A percentile compares a stretch with the other conserved stretches of the same genome.
Evolutionary conservation across 2,329 filamentous ascomycete species (phyloP).

Genomic region (Claviceps purpurea): DNA sequence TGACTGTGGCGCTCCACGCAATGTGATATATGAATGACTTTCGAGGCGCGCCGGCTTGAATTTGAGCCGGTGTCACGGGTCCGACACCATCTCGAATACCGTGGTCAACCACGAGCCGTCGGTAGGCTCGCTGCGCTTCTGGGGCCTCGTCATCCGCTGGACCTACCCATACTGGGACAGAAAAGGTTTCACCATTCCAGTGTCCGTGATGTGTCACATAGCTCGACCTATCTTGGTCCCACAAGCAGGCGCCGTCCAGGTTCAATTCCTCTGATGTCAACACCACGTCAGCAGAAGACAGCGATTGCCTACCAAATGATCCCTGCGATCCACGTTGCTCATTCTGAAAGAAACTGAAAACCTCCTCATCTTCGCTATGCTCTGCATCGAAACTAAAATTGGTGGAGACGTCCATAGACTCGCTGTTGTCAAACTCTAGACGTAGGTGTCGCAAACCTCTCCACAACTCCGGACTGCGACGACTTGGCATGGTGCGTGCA

Average conservation of each 20-base stretch:
- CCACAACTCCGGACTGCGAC: conserved; percentile 30
- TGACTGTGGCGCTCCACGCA: conserved; percentile 38
- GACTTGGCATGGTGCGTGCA: conserved; percentile 9
- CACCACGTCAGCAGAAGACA: background rate
- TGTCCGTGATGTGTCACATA: conserved; percentile 12
- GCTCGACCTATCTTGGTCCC: conserved; percentile 10
- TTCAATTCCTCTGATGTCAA: conserved; percentile 5
- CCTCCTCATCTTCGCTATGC: conserved; percentile 18
- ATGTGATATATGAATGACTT: conserved; percentile 32
- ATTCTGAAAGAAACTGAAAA: conserved; percentile 33
- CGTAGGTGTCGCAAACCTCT: conserved; percentile 38
- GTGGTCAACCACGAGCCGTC: conserved; percentile 26
- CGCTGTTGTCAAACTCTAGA: conserved; percentile 38
- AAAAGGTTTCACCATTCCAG: conserved; percentile 15
- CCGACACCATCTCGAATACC: conserved; percentile 24
- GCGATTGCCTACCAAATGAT: conserved; percentile 4
- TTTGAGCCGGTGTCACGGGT: conserved; percentile 35
- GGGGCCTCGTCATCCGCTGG: conserved; percentile 17
- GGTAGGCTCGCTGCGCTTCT: conserved; percentile 33
- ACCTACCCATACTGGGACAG: conserved; percentile 34
- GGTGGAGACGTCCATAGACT: conserved; percentile 20
- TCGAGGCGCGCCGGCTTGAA: conserved; percentile 34
- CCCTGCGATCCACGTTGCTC: conserved; percentile 7
- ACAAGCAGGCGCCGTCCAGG: background rate
- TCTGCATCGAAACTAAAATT: conserved; percentile 26